Percentiles rank a stretch among this genome's conserved stretches.
Conservation (phyloP, 192 early-diverging fungal genomes). For the Helicostylum pulchrum region DNA sequence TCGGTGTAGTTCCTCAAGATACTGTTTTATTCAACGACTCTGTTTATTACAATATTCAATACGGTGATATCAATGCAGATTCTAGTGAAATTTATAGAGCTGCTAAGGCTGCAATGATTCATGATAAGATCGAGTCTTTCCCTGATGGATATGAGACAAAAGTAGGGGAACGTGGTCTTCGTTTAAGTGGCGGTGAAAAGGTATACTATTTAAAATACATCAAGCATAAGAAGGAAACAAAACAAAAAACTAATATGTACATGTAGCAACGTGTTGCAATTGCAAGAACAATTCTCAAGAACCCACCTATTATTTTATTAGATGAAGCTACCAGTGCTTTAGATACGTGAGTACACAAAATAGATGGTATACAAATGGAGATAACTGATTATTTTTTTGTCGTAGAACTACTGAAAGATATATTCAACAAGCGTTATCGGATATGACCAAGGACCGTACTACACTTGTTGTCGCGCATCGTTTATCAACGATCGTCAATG, state of each 20-base stretch:
- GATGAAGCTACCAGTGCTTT: conserved; percentile 92
- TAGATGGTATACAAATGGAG: conserved; percentile 47
- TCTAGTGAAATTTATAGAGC: conserved; percentile 67
- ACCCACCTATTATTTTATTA: conserved; percentile 62
- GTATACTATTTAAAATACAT: conserved; percentile 4
- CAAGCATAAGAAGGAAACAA: neutral
- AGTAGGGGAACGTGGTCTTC: conserved; percentile 68
- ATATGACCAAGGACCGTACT: conserved; percentile 78
- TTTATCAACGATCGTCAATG: conserved; percentile 78
- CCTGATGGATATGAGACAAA: conserved; percentile 70
- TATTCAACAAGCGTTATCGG: conserved; percentile 78
- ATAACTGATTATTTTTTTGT: conserved; percentile 14
- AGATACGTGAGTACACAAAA: conserved; percentile 72
- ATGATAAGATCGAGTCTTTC: conserved; percentile 73
- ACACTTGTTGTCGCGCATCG: conserved; percentile 87
- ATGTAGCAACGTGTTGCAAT: conserved; percentile 82
- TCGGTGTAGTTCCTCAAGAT: conserved; percentile 95
- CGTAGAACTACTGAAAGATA: conserved; percentile 54
- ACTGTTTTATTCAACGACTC: conserved; percentile 97
- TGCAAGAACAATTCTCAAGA: conserved; percentile 77
- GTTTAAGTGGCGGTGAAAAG: conserved; percentile 91
- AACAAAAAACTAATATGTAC: conserved; percentile 7
- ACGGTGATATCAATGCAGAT: conserved; percentile 66
- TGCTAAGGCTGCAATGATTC: conserved; percentile 76
- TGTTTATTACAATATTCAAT: conserved; percentile 92